Evolutionary conservation across 2,329 filamentous ascomycete genomes (phyloP), one percentile per base, ranked within the genome.

Genomic region (Emergomyces pasteurianus): DNA sequence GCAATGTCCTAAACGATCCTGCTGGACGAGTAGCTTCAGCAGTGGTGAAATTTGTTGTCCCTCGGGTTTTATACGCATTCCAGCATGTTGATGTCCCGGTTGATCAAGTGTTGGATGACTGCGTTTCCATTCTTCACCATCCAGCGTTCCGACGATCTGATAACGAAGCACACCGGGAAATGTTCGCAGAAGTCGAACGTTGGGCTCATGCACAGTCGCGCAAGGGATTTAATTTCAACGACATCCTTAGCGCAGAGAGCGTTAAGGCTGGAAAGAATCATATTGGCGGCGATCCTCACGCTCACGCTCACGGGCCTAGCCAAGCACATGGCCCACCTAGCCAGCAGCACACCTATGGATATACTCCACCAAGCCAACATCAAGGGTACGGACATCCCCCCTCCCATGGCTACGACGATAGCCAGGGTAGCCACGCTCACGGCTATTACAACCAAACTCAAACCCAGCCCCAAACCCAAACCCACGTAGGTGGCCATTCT

Each of bases 41-140:
- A 0, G 88, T 96, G 62, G 77, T 97, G 28, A 86, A 95, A 78
- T 97, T 95, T 68, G 84, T 88, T 38, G 89, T 91, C 1, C 92
- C 92, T 1, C 88, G 92, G 40, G 78, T 97, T 55, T 80, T 99
- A 23, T 95, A 92, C 70, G 92, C 92, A 3, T 97, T 92, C 90
- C 89, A 97, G 65, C 89, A 97, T 71, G 83, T 88, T 2, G 85
- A 87, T 50, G 86, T 96, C 0, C 84, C 90, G 0, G 87, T 94
- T 3, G 83, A 95, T 43, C 88, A 95, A 73, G 87, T 97, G 0
- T 80, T 92, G 64, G 80, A 89, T 64, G 92, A 97, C 66, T 84
- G 95, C 47, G 77, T 91, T 54, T 83, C 84, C 28, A 86, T 90
- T 12, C 95, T 97, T 77, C 94, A 99, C 72, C 94, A 99, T 71